Evolutionary conservation across 2,329 filamentous ascomycete genomes (phyloP), one percentile per base, ranked within the genome.

Genomic region (Trichoderma pleuroti): DNA sequence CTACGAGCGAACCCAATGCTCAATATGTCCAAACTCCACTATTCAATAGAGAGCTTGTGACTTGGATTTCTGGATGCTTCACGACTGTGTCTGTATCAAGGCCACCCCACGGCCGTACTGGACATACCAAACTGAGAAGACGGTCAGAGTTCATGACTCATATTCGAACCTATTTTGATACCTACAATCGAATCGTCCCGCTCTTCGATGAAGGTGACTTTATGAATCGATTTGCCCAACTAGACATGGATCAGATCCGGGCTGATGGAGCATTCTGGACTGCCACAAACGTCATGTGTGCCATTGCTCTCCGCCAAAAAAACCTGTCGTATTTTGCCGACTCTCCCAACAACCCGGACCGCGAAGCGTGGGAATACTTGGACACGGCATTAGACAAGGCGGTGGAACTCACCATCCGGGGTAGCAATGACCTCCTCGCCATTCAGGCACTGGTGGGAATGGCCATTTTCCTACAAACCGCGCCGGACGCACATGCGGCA

Each of bases 381-480:
- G 39, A 66, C n/a, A 28, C 46, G 2, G 63, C 63, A 9, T 28
- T 66, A n/a, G 63, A 66, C 6, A 66, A 56, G 16, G 63, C 46
- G 4, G 63, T 66, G 16, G 63, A 66, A 28, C 49, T 66, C 10
- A 66, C 63, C 12, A 34, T 66, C 8, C 46, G 32, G 4, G 63
- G 63, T 14, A 66, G 63, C 16, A 26, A 66, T 12, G 63, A 66
- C 11, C 49, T 66, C 12, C 18, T 66, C 12, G 63, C 63, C 6
- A 66, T 66, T 16, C 63, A 66, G n/a, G 63, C 63, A 21, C 63
- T 66, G 46, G 14, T 66, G 28, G 63, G 46, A 66, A 56, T 66
- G 63, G 24, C 63, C 5, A 66, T 66, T 28, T 66, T 66, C 14
- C 46, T 66, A 32, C 63, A 66, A 32, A 32, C 63, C 21, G 52